Base-by-base conservation (phyloP, 1,284 basidiomycete species). In the Ceratobasidium theobromae region DNA sequence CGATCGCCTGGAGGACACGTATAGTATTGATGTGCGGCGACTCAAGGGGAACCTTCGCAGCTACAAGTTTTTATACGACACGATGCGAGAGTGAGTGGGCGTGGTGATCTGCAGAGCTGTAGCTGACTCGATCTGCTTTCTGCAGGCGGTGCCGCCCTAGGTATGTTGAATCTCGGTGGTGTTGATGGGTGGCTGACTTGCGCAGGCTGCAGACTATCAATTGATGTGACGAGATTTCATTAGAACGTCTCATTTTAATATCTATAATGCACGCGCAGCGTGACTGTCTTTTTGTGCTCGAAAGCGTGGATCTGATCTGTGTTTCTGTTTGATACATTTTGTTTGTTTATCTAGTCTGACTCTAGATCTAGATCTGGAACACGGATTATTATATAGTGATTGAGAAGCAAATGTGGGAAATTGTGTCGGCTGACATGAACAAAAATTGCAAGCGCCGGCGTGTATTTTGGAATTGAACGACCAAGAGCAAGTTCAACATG, bases 41-140 rank as follows among this genome's bases (percentile, higher is more conserved):
- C 76, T 96, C 74, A 94, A 95, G 77, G 95, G 95, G n/a, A 89
- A 91, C 73, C 80, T 95, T 72, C 86, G 92, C 79, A 93, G 89
- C 76, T 98, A 95, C 80, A 95, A 95, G 78, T 95, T 91, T 76
- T 82, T 97, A 76, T 96, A 97, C 76, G 91, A 95, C 79, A 88
- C 86, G 65, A 79, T 94, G 73, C 82, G 92, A 81, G 85, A 89
- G 92, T 95, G 76, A 75, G 92, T 87, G 11, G 2, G 28, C 30
- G 30, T 28, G 67, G 40, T 57, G 18, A 9, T 3, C 35, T 21
- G 4, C 21, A 18, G 18, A 51, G 27, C 30, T 16, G 23, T 48
- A 23, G 9, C 25, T 23, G 14, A 12, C 18, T n/a, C 65, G 52
- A 18, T 68, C 38, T 38, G 27, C 18, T 25, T 40, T 1, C 6